These are phyloP conservation scores for Blastocystis sp. DNA, from an alignment of 352 stramenopile species.

Conservation along the genomic window DNA sequence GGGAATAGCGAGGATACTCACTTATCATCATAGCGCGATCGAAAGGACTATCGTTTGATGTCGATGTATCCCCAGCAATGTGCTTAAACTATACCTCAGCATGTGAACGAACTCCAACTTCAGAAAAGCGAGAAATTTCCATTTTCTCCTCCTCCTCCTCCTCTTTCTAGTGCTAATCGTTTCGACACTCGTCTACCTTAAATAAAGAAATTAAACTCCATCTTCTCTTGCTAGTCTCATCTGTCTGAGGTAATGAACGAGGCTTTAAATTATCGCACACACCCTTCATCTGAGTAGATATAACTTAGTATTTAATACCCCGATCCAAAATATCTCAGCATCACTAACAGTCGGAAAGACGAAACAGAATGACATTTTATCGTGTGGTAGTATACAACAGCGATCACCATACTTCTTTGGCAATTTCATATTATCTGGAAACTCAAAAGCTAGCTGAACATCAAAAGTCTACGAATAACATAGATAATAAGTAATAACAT, in stretches of 20 bases:
- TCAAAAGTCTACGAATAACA: slow-evolving; percentile 14
- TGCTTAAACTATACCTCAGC: neutral
- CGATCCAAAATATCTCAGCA: neutral
- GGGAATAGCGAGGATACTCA: neutral
- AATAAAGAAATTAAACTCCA: neutral
- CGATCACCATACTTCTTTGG: neutral
- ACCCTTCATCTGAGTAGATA: neutral
- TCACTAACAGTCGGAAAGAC: neutral
- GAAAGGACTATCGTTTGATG: neutral
- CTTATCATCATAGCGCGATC: neutral
- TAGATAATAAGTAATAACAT: neutral
- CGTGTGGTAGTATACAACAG: slow-evolving; percentile 33
- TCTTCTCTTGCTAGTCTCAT: neutral
- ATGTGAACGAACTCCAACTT: neutral
- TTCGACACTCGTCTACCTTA: neutral
- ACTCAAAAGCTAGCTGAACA: slow-evolving; percentile 19
- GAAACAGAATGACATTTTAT: slow-evolving; percentile 10
- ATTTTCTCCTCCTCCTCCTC: neutral
- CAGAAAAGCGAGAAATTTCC: neutral
- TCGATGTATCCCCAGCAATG: neutral
- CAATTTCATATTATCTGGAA: slow-evolving; percentile 11
- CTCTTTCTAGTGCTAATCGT: neutral
- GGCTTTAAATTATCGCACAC: neutral
- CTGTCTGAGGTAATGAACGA: neutral
- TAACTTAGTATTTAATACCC: neutral